A percentile compares a stretch with the other conserved stretches of the same genome.
Conservation (phyloP, 108 stramenopile genomes). For the Nitzschia palea region DNA sequence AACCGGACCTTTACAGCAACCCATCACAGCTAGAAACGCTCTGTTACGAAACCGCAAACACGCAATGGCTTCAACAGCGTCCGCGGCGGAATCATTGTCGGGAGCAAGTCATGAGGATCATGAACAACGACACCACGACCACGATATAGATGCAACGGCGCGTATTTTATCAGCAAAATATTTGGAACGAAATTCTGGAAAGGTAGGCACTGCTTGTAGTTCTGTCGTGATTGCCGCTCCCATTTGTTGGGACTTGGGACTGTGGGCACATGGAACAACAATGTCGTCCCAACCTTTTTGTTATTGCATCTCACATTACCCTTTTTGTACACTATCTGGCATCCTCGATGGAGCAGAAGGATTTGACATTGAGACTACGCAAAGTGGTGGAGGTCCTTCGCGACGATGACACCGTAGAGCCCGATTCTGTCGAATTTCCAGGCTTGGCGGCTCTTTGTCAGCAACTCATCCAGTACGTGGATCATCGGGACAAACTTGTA, state of each 20-base stretch:
- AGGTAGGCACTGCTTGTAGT: constrained; percentile 27
- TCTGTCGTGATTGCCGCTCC: neutral
- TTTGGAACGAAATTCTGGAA: constrained; percentile 26
- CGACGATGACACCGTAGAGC: constrained; percentile 34
- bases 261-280: no score
- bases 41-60: no score
- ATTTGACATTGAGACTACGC: constrained; percentile 40
- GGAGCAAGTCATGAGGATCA: neutral
- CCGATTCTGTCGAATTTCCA: constrained; percentile 41
- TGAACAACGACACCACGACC: no score
- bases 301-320: no score
- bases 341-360: no score
- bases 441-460: constrained; percentile 55
- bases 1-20: no score
- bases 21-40: no score
- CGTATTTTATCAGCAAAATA: constrained; percentile 37
- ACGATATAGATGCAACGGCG: neutral
- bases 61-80: neutral
- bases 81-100: neutral
- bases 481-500: constrained; percentile 70
- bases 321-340: no score
- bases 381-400: constrained; percentile 36
- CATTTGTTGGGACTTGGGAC: no score
- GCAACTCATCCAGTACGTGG: constrained; percentile 43
- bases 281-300: no score